Evolutionary conservation across 495 filamentous ascomycete species (phyloP).

Genomic region (Talaromyces trachyspermus): DNA sequence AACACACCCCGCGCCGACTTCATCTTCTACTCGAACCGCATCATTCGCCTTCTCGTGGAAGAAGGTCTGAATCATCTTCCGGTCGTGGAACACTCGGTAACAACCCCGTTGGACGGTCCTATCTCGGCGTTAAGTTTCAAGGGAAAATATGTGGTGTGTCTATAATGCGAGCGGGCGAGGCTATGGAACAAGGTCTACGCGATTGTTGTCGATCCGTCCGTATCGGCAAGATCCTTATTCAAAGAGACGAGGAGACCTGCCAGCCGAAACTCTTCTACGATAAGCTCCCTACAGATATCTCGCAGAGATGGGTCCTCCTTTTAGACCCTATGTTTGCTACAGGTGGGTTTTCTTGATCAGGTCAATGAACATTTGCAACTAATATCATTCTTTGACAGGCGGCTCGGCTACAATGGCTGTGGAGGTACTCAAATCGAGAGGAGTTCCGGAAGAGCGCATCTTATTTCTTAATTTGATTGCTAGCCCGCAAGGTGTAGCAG

Average conservation of each 20-base stretch:
- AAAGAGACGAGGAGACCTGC: slow-evolving; percentile 90
- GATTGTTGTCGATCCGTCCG: slow-evolving; percentile 95
- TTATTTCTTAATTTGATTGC: slow-evolving; percentile 95
- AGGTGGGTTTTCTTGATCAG: slow-evolving; percentile 43
- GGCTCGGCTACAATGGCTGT: slow-evolving; percentile 96
- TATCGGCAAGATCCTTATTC: slow-evolving; percentile 97
- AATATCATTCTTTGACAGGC: slow-evolving; percentile 38
- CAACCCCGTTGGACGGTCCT: slow-evolving; percentile 86
- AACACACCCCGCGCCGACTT: slow-evolving; percentile 87
- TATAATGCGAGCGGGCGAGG: slow-evolving; percentile 96
- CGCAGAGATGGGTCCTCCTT: slow-evolving; percentile 86
- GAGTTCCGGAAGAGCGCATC: slow-evolving; percentile 91
- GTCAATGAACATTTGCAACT: background rate
- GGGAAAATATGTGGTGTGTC: slow-evolving; percentile 98
- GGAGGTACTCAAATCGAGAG: slow-evolving; percentile 77
- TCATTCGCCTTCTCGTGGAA: slow-evolving; percentile 95
- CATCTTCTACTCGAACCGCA: slow-evolving; percentile 98
- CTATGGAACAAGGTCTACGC: slow-evolving; percentile 94
- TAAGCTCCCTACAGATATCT: slow-evolving; percentile 91
- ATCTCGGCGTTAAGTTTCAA: slow-evolving; percentile 88
- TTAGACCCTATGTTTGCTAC: slow-evolving; percentile 99
- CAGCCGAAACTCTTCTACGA: slow-evolving; percentile 93
- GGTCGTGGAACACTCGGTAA: slow-evolving; percentile 77
- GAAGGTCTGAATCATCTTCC: slow-evolving; percentile 96
- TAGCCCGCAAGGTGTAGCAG: slow-evolving; percentile 82